Conservation (phyloP, 208 protist species). For the Trypanosoma avium region DNA sequence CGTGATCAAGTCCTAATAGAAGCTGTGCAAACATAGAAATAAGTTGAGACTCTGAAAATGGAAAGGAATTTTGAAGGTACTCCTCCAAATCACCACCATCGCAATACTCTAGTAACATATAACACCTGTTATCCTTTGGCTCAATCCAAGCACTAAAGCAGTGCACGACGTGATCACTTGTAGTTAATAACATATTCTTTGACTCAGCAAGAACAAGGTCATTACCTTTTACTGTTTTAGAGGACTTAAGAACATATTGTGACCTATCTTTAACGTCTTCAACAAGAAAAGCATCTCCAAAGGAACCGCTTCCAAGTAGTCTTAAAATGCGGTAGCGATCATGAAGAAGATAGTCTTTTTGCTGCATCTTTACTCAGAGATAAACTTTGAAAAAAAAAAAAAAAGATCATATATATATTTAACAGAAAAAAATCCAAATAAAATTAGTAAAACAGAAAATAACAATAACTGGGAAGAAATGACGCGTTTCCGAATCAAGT, state of each 20-base stretch:
- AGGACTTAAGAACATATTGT: conserved; percentile 59
- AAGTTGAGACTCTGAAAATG: conserved; percentile 40
- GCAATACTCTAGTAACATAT: conserved; percentile 79
- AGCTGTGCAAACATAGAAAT: conserved; percentile 59
- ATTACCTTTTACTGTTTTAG: conserved; percentile 17
- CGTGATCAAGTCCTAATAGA: conserved; percentile 67
- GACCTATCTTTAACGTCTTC: conserved; percentile 15
- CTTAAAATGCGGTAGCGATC: conserved; percentile 20
- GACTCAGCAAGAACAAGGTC: conserved; percentile 36
- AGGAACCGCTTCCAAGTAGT: conserved; percentile 42
- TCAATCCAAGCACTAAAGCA: conserved; percentile 59
- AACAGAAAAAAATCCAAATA: neutral
- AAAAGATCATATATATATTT: neutral
- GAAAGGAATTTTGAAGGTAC: conserved; percentile 38
- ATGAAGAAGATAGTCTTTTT: neutral
- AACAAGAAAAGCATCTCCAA: conserved; percentile 49
- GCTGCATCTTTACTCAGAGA: conserved; percentile 12
- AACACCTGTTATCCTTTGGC: conserved; percentile 30
- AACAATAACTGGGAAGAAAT: too few species aligned
- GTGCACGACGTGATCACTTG: conserved; percentile 56
- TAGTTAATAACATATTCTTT: conserved; percentile 42
- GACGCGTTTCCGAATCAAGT: too few species aligned
- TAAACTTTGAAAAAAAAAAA: neutral
- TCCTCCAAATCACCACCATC: conserved; percentile 53
- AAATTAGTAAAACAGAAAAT: neutral